Evolutionary conservation across 768 basidiomycete genomes (phyloP), one percentile per base, ranked within the genome.

Genomic region (Podaxis pistillaris): DNA sequence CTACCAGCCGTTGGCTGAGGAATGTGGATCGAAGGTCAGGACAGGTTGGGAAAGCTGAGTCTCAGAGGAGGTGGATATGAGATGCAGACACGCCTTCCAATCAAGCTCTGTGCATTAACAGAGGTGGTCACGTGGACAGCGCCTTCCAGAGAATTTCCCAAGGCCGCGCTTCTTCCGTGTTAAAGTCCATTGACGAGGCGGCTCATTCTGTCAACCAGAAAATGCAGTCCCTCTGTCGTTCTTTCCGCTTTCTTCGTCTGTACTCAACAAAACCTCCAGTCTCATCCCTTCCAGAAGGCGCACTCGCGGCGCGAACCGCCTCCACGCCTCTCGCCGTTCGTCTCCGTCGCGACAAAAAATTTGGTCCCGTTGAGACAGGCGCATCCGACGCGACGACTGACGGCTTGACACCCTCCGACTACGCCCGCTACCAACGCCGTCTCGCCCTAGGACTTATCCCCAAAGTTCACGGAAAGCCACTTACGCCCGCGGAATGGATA

Each of bases 251-350:
- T 61, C 69, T 74, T 53, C 75, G 77, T 36, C 68, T 75, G 15
- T 81, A 78, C 69, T 74, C 76, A 44, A 80, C 77, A 50, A 75
- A 75, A 64, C 71, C 79, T 22, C 70, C 77, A 30, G 58, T 61
- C 17, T 33, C 50, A 13, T 52, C 57, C 4, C 63, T 73, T n/a
- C 78, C 76, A 37, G 71, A 78, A 26, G 69, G 76, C 53, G 79
- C 82, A 40, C 73, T 83, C 38, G 78, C 72, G 40, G 89, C 91
- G 1, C 79, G 88, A 47, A 88, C 87, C 30, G 80, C 85, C 7
- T 92, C 91, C 0, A 83, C 89, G 0, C 91, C 91, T 0, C 81
- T 86, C 47, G 88, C 89, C 28, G 90, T 93, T 56, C 86, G 87
- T 61, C 79, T 84, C 17, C 88, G 91, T 57, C 86, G 91, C 60